Percentiles rank a stretch among this genome's conserved stretches.
Conservation (phyloP, 306 rosid species). For the Oxytropis ochrocephala region DNA sequence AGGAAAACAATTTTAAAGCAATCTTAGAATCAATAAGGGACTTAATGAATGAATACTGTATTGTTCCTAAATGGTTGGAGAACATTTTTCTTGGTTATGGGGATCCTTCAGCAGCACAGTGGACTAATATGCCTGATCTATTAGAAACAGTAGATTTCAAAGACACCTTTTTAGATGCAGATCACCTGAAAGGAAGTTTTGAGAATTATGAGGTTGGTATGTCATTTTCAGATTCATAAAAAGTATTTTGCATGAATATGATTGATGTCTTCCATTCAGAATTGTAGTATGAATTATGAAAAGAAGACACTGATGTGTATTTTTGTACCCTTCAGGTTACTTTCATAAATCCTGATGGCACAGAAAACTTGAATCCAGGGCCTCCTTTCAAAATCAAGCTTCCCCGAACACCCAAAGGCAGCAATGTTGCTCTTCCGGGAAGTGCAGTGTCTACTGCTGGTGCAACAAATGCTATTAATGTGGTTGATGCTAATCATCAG, state of each 20-base stretch:
- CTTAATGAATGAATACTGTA: conserved; percentile 93
- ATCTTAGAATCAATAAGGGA: conserved; percentile 94
- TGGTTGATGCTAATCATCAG: conserved; percentile 38
- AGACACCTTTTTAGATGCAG: conserved; percentile 86
- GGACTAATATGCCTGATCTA: conserved; percentile 97
- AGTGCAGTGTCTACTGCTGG: conserved; percentile 39
- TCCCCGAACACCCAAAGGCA: conserved; percentile 60
- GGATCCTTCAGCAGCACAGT: conserved; percentile 94
- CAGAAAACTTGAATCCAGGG: conserved; percentile 51
- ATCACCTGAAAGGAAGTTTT: conserved; percentile 72
- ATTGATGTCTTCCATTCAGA: neutral
- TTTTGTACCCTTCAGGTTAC: conserved; percentile 50
- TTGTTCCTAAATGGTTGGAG: conserved; percentile 97
- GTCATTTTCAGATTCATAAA: conserved; percentile 6
- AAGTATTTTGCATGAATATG: conserved; percentile 3
- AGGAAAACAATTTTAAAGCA: conserved; percentile 97
- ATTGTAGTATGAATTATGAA: conserved; percentile 4
- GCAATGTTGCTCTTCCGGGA: conserved; percentile 43
- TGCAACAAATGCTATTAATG: conserved; percentile 29
- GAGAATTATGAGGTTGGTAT: conserved; percentile 63
- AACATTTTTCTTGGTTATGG: conserved; percentile 89
- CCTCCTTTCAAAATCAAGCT: conserved; percentile 82
- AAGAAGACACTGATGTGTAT: conserved; percentile 9
- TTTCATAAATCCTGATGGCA: conserved; percentile 54
- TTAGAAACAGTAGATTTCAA: conserved; percentile 86